Percentiles rank a stretch among this genome's conserved stretches.
Evolutionary conservation across 1,284 basidiomycete genomes (phyloP).

Genomic region (Cutaneotrichosporon spelunceum): DNA sequence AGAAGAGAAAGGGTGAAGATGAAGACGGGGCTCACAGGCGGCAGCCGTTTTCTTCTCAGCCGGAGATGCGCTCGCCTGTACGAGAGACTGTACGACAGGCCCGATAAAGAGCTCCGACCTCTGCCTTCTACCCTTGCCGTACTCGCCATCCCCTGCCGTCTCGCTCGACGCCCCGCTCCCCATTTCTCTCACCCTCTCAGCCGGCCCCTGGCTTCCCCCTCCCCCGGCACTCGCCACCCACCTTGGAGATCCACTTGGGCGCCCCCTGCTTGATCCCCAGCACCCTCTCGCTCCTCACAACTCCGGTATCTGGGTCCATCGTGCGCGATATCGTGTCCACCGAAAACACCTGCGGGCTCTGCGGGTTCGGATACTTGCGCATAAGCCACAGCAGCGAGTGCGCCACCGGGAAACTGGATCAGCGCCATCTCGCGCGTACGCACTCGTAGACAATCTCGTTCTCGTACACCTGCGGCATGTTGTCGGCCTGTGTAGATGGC

Average conservation of each 20-base stretch:
- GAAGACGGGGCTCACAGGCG: no score
- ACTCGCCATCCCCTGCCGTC: not conserved
- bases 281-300: conserved; percentile 66
- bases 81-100: no score
- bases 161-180: not conserved
- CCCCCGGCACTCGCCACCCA: conserved; percentile 22
- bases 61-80: no score
- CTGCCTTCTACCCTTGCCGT: no score
- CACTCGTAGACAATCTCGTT: conserved; percentile 27
- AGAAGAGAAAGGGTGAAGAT: no score
- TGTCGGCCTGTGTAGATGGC: not conserved
- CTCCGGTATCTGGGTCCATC: conserved; percentile 75
- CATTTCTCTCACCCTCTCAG: not conserved
- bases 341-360: conserved; percentile 84
- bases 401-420: conserved; percentile 70
- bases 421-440: not conserved
- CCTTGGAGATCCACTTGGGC: conserved; percentile 52
- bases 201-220: no score
- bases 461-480: conserved; percentile 26
- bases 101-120: no score
- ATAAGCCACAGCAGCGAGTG: conserved; percentile 85
- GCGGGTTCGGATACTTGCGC: conserved; percentile 94
- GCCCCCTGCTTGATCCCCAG: conserved; percentile 51
- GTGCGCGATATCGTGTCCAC: conserved; percentile 83
- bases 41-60: no score